Conservation (phyloP, 2,329 filamentous ascomycete species). For the Rhinocladiella similis region DNA sequence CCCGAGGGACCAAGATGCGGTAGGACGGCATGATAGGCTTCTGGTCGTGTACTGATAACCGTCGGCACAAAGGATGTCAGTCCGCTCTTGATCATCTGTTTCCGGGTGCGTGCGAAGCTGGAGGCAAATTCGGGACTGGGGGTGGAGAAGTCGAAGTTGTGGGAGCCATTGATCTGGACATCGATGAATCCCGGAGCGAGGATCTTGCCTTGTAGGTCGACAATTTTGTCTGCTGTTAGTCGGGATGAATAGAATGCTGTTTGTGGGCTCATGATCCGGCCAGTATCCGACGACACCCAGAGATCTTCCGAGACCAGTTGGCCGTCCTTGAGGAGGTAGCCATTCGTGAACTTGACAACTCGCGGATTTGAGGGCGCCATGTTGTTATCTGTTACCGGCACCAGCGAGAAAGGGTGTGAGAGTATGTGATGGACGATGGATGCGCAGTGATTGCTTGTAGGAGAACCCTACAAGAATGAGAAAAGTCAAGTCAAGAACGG, state of each 20-base stretch:
- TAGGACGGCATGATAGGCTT: constrained; percentile 74
- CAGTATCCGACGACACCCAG: constrained; percentile 81
- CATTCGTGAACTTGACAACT: constrained; percentile 89
- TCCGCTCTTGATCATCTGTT: constrained; percentile 70
- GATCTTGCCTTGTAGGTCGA: constrained; percentile 81
- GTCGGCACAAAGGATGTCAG: constrained; percentile 89
- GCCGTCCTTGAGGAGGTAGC: constrained; percentile 69
- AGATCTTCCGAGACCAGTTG: constrained; percentile 73
- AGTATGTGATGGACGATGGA: constrained; percentile 29
- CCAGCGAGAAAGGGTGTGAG: constrained; percentile 29
- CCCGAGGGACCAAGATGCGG: constrained; percentile 76
- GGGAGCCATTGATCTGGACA: constrained; percentile 87
- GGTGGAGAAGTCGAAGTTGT: constrained; percentile 87
- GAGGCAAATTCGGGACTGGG: constrained; percentile 69
- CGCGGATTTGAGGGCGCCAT: constrained; percentile 36
- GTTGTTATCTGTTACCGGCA: constrained; percentile 34
- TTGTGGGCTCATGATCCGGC: constrained; percentile 75
- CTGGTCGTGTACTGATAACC: constrained; percentile 74
- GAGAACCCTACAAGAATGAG: constrained; percentile 25
- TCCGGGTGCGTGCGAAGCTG: constrained; percentile 71
- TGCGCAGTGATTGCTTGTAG: constrained; percentile 22
- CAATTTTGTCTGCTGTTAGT: constrained; percentile 65
- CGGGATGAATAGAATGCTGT: constrained; percentile 54
- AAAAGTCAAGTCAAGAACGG: constrained; percentile 43
- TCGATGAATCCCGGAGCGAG: constrained; percentile 86